Evolutionary conservation across 495 filamentous ascomycete species (phyloP).

Genomic region (Penicillium ochrochloron): DNA sequence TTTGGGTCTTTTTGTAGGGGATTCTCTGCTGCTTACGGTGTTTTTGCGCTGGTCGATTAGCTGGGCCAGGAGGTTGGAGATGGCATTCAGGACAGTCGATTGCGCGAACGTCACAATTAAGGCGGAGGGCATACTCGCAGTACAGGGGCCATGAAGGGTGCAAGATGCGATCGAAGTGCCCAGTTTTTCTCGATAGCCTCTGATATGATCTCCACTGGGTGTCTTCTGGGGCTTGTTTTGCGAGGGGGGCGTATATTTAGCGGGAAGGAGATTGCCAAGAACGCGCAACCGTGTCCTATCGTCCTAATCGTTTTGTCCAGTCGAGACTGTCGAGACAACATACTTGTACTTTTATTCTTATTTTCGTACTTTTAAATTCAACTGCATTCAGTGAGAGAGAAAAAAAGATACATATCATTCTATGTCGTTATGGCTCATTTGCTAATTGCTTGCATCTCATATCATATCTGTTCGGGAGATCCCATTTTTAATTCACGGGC

Average conservation of each 20-base stretch:
- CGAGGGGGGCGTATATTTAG: conserved; percentile 6
- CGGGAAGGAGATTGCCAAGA: conserved; percentile 27
- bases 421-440: conserved; percentile 5
- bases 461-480: neutral
- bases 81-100: conserved; percentile 68
- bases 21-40: conserved; percentile 54
- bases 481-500: conserved; percentile 9
- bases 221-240: neutral
- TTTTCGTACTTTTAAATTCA: neutral
- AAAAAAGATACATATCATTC: neutral
- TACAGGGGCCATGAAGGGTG: conserved; percentile 1
- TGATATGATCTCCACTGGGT: neutral
- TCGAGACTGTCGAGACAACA: neutral
- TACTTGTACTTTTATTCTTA: neutral
- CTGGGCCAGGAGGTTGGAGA: conserved; percentile 86
- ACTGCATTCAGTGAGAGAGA: neutral
- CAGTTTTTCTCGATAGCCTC: neutral
- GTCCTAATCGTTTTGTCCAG: neutral
- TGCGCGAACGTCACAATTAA: conserved; percentile 71
- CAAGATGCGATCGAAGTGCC: neutral
- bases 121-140: conserved; percentile 47
- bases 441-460: conserved; percentile 5
- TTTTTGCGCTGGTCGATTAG: conserved; percentile 68
- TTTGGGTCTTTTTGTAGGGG: neutral
- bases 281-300: conserved; percentile 39